Percentiles rank a stretch among this genome's conserved stretches.
These are phyloP conservation scores for Mangifera indica DNA, from an alignment of 345 rosid genomes.

Conservation along the genomic window DNA sequence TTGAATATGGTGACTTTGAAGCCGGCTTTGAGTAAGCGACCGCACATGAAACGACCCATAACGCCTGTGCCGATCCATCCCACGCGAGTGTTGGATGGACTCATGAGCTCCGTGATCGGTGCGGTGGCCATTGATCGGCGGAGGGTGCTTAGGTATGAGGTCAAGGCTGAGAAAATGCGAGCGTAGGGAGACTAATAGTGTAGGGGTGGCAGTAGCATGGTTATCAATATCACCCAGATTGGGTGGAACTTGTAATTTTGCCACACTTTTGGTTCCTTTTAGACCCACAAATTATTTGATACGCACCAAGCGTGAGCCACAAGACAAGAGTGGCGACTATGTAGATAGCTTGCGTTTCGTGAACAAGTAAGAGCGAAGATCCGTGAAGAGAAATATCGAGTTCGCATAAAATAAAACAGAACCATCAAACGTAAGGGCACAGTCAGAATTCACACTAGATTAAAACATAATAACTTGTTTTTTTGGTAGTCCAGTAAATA, in stretches of 20 bases:
- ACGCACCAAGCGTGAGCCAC: no score
- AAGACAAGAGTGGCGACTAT: no score
- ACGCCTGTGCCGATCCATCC: constrained; percentile 98
- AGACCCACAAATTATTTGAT: neutral
- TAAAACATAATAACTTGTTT: no score
- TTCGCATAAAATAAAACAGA: no score
- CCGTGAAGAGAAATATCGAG: no score
- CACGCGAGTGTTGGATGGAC: constrained; percentile 61
- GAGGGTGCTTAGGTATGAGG: constrained; percentile 17
- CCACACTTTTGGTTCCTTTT: neutral
- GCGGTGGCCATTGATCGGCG: constrained; percentile 61
- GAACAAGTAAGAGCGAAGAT: no score
- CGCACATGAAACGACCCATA: constrained; percentile 86
- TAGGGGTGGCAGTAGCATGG: no score
- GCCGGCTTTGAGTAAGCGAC: constrained; percentile 76
- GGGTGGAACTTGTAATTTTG: neutral
- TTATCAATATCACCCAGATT: neutral
- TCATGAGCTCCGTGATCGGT: constrained; percentile 30
- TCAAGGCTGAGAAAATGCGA: neutral
- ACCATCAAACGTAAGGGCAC: no score
- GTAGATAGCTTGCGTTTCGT: no score
- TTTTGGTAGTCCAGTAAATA: no score
- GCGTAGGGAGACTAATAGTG: constrained; percentile 2
- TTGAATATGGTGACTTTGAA: constrained; percentile 78
- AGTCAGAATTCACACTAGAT: no score